Percentiles rank a stretch among this genome's conserved stretches.
Conservation (phyloP, 2,329 filamentous ascomycete genomes). For the Zasmidium angulare region DNA sequence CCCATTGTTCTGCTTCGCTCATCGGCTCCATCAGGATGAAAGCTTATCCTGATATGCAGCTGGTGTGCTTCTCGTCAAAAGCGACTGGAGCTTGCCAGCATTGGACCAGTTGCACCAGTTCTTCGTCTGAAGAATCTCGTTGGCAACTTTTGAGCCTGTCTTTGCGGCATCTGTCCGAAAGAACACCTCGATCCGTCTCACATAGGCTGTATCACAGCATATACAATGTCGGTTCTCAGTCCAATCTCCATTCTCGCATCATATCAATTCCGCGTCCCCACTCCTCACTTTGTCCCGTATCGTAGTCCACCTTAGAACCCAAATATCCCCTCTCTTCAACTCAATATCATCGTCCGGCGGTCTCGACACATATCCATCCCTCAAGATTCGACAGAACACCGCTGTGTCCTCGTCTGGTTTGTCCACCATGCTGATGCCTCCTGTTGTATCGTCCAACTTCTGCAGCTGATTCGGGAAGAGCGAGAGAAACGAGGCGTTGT, state of each 20-base stretch:
- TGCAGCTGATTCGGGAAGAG: slow-evolving; percentile 78
- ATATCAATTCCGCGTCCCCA: slow-evolving; percentile 68
- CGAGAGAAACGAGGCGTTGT: slow-evolving; percentile 77
- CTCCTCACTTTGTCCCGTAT: slow-evolving; percentile 66
- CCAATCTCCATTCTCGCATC: slow-evolving; percentile 21
- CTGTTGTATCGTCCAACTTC: slow-evolving; percentile 84
- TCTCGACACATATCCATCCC: slow-evolving; percentile 63
- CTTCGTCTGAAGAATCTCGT: no score
- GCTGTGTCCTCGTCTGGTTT: slow-evolving; percentile 77
- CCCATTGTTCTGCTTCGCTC: not conserved
- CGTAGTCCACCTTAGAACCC: slow-evolving; percentile 60
- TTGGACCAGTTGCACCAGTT: no score
- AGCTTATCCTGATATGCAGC: no score
- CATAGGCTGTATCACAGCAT: not conserved
- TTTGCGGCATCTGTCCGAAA: no score
- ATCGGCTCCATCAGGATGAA: no score
- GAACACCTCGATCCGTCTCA: no score
- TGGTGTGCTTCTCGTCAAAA: no score
- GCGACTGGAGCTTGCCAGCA: no score
- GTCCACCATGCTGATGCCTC: slow-evolving; percentile 90
- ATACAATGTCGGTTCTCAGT: not conserved
- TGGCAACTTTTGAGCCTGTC: no score
- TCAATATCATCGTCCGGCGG: slow-evolving; percentile 45
- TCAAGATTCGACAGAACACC: slow-evolving; percentile 77
- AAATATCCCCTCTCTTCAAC: slow-evolving; percentile 52